A percentile compares a stretch with the other conserved stretches of the same genome.
Evolutionary conservation across 345 rosid genomes (phyloP).

Genomic region (Zanthoxylum bungeanum): DNA sequence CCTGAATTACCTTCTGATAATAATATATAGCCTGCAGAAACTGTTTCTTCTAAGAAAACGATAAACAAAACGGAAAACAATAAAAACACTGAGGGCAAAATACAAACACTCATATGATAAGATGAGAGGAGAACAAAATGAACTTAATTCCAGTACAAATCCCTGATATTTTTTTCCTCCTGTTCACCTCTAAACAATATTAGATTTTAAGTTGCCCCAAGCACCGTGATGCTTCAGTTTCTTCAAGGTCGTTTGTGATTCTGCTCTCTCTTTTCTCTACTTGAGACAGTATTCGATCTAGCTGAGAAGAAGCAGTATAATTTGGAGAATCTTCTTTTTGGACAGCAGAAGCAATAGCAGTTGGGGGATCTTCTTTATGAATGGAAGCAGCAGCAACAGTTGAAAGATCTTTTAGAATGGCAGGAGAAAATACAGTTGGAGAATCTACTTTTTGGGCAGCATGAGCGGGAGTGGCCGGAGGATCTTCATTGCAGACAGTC

Average conservation of each 20-base stretch:
- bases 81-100: conserved; percentile 5
- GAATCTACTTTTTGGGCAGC: conserved; percentile 33
- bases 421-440: conserved; percentile 12
- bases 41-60: conserved; percentile 24
- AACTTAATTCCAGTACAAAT: conserved; percentile 27
- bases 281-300: conserved; percentile 9
- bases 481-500: conserved; percentile 37
- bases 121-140: conserved; percentile 27
- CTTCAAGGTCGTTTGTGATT: conserved; percentile 25
- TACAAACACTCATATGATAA: conserved; percentile 25
- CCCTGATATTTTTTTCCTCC: conserved; percentile 14
- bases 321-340: conserved; percentile 22
- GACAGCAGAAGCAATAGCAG: not conserved
- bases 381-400: not conserved
- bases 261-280: conserved; percentile 32
- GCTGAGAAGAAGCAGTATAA: conserved; percentile 10
- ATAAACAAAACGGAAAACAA: not conserved
- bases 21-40: conserved; percentile 32
- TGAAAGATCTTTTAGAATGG: conserved; percentile 30
- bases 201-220: conserved; percentile 62
- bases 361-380: conserved; percentile 27
- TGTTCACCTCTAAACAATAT: conserved; percentile 6
- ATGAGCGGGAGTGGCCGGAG: conserved; percentile 8
- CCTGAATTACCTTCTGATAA: conserved; percentile 20
- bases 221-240: conserved; percentile 36